phyloP scores from a whole-genome alignment of 441 rosid genomes.

The Macaranga tanarius region DNA sequence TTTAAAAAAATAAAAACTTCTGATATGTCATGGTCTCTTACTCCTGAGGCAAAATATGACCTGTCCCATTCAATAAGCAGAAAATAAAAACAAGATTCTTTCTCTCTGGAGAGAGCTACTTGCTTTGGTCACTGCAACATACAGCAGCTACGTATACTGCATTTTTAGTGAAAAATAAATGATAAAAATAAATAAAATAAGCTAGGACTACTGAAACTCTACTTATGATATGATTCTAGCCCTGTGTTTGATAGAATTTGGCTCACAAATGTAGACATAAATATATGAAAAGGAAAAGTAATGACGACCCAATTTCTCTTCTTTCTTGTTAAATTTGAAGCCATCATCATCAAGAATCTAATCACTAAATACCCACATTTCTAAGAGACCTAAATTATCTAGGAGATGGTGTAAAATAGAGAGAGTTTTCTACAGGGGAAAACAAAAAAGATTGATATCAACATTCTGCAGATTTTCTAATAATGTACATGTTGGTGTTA shows the following conservation, averaged over 20 bases:
- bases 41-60: constrained; percentile 39
- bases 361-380: constrained; percentile 33
- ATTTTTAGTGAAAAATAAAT: neutral
- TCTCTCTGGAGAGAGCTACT: constrained; percentile 24
- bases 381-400: constrained; percentile 26
- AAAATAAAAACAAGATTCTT: constrained; percentile 37
- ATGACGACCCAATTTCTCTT: constrained; percentile 12
- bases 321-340: constrained; percentile 1
- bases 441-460: neutral
- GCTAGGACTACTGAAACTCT: too few relatives aligned
- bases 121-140: constrained; percentile 22
- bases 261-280: constrained; percentile 20
- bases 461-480: neutral
- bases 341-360: constrained; percentile 17
- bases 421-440: constrained; percentile 21
- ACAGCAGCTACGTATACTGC: neutral
- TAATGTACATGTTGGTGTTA: constrained; percentile 26
- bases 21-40: constrained; percentile 50
- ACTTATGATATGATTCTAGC: neutral
- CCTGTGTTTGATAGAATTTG: constrained; percentile 26
- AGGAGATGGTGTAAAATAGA: constrained; percentile 31
- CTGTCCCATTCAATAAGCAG: constrained; percentile 47
- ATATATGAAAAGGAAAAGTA: constrained; percentile 2
- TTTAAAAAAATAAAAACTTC: too few relatives aligned
- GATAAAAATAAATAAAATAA: too few relatives aligned